Base-by-base conservation (phyloP, 345 rosid genomes). In the Ceriops decandra region DNA sequence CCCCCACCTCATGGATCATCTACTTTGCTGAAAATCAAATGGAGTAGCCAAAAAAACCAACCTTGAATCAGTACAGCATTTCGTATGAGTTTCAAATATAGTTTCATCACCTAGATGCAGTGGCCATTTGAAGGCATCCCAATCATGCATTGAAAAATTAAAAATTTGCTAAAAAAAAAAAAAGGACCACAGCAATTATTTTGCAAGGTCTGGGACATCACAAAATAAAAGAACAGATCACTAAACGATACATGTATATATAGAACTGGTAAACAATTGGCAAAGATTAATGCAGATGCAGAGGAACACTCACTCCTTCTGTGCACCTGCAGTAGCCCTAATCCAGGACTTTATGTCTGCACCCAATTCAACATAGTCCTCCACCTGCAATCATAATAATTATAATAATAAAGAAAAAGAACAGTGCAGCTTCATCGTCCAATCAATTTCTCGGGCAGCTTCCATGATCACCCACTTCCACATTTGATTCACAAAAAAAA, bases 291-390 rank as follows among this genome's bases (percentile, higher is more conserved):
- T 5, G 17, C 20, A 6, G 60, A 10, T 28, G 15, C 15, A 36
- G 21, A 32, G 8, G 8, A 57, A 38, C 52, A 47, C 80, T 75
- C 54, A 73, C 75, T 76, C 64, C 8, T 65, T 31, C 2, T 10
- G 67, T 52, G 72, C 66, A 27, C 81, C 74, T 17, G 80, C 52
- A 68, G 60, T 77, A 71, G 76, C 57, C 53, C 87, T 76, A 11
- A 87, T 58, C 75, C 72, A 0, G 77, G 76, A 79, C 88, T 27
- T 82, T 7, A 85, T 67, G 58, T 57, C 74, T 2, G 74, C 81
- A 30, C 92, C 90, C 28, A 79, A 17, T 17, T 84, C 80, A 24
- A 82, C 53, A 42, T 85, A 74, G 69, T 87, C 88, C 75, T 87
- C 82, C n/a, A 85, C 85, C 91, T 85, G 64, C 53, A 54, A 63